phyloP scores from a whole-genome alignment of 1,139 yeast species.

The Sugiyamaella paludigena region DNA sequence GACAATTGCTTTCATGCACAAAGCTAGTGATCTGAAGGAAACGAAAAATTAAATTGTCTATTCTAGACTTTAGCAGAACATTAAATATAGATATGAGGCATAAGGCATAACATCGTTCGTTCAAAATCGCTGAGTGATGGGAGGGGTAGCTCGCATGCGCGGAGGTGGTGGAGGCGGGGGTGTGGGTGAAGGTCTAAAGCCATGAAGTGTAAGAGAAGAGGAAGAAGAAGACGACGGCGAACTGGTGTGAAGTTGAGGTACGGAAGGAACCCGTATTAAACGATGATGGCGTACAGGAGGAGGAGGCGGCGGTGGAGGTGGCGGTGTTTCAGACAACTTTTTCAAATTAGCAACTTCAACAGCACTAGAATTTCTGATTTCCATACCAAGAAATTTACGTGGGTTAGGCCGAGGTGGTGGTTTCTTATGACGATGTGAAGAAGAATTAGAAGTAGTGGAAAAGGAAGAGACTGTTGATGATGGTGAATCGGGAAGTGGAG shows the following conservation, averaged over 20 bases:
- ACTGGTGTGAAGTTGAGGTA: not conserved
- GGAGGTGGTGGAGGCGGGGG: conserved; percentile 15
- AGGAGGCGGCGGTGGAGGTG: conserved; percentile 14
- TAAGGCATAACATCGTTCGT: no score
- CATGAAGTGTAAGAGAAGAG: not conserved
- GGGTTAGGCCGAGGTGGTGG: conserved; percentile 19
- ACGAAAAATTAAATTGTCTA: no score
- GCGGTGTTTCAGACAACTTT: conserved; percentile 20
- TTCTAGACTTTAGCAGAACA: no score
- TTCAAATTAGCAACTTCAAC: conserved; percentile 20
- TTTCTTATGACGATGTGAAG: not conserved
- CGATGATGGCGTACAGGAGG: conserved; percentile 1
- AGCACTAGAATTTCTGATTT: conserved; percentile 21
- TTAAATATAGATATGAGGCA: no score
- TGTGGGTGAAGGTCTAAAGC: conserved; percentile 1
- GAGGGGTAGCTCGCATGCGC: conserved; percentile 1
- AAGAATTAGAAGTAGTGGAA: not conserved
- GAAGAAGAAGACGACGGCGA: not conserved
- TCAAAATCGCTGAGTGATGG: not conserved
- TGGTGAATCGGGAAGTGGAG: conserved; percentile 4
- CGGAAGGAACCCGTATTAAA: not conserved
- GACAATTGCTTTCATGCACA: no score
- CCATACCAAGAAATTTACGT: conserved; percentile 20
- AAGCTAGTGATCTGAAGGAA: no score
- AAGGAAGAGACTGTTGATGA: conserved; percentile 1